Conservation (phyloP, 1,284 basidiomycete species). For the Coniophora puteana region DNA sequence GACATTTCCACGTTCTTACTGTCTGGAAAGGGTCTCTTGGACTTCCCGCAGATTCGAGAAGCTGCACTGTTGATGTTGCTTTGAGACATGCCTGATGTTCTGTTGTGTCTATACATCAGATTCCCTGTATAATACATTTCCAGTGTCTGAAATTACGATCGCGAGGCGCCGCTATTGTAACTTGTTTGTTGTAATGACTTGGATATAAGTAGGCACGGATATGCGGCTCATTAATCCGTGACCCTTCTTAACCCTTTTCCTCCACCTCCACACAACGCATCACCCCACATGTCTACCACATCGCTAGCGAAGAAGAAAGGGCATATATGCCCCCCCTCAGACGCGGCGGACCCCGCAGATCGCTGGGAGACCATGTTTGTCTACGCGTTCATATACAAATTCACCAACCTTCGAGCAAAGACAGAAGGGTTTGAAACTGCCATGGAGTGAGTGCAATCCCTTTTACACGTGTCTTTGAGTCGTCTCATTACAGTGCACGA, state of each 20-base stretch:
- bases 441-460: conserved; percentile 62
- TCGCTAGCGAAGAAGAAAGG: conserved; percentile 48
- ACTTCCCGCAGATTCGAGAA: not conserved
- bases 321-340: conserved; percentile 71
- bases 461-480: conserved; percentile 10
- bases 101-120: conserved; percentile 12
- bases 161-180: conserved; percentile 26
- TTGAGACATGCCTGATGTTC: conserved; percentile 16
- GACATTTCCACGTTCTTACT: conserved; percentile 9
- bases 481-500: conserved; percentile 25
- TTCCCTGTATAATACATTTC: conserved; percentile 21
- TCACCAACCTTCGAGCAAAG: conserved; percentile 68
- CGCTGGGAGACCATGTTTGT: conserved; percentile 85
- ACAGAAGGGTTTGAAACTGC: conserved; percentile 72
- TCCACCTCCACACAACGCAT: conserved; percentile 28
- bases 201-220: conserved; percentile 35
- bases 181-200: conserved; percentile 29
- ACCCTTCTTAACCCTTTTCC: conserved; percentile 32
- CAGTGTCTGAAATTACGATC: too few species aligned
- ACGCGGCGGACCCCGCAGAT: conserved; percentile 67
- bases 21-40: not conserved
- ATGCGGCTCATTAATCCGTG: conserved; percentile 28
- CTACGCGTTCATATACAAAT: conserved; percentile 78
- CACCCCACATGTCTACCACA: conserved; percentile 32
- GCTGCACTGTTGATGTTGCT: conserved; percentile 2